phyloP scores from a whole-genome alignment of 225 moss, liverwort and hornwort species.

The Asterella californica region DNA sequence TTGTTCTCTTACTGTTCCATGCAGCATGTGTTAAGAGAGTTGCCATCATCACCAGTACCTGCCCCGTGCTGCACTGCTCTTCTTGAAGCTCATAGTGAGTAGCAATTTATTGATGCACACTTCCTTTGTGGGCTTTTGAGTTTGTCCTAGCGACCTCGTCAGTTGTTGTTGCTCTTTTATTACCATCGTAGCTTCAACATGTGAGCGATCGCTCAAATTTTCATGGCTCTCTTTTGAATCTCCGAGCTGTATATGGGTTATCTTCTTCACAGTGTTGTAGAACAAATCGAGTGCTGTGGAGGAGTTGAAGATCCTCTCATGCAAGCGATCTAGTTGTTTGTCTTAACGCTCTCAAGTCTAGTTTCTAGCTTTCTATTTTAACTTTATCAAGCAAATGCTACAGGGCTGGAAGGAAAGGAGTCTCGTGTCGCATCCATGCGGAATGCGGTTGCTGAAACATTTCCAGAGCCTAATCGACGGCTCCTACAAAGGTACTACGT shows the following conservation, averaged over 20 bases:
- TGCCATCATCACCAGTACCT: conserved; percentile 92
- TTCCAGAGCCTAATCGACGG: conserved; percentile 93
- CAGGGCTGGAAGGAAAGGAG: conserved; percentile 86
- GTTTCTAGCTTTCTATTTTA: neutral
- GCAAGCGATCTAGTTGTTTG: neutral
- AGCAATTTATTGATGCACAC: neutral
- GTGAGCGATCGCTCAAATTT: neutral
- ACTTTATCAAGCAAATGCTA: neutral
- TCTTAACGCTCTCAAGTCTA: neutral
- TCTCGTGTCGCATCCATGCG: conserved; percentile 82
- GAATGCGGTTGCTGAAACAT: conserved; percentile 71
- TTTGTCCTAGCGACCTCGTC: neutral
- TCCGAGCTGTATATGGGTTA: neutral
- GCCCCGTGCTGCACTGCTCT: conserved; percentile 94
- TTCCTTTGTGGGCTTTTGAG: neutral
- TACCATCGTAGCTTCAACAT: neutral
- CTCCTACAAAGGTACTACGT: conserved; percentile 68
- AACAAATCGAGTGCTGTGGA: neutral
- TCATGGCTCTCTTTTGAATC: neutral
- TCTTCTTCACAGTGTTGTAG: neutral
- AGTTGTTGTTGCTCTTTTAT: neutral
- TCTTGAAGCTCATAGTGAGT: conserved; percentile 86
- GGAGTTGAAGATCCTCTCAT: neutral
- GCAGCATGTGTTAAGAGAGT: conserved; percentile 91
- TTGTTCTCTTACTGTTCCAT: conserved; percentile 1